These are phyloP conservation scores for Annulohypoxylon bovei DNA, from an alignment of 495 filamentous ascomycete genomes.

Conservation along the genomic window DNA sequence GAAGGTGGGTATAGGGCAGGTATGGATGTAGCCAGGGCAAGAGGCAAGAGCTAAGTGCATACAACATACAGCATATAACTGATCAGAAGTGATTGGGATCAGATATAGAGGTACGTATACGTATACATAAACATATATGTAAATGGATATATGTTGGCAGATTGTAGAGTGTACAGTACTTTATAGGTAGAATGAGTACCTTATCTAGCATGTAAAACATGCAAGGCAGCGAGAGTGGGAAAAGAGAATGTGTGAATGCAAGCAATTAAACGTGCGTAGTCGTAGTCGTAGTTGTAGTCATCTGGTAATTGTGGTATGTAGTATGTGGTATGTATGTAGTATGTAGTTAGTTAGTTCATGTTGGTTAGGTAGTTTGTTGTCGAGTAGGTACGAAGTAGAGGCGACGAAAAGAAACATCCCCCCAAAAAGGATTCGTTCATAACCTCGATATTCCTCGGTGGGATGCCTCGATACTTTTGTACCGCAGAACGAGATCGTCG, in stretches of 20 bases:
- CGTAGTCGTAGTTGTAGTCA: neutral
- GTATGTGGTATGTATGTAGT: too few relatives aligned
- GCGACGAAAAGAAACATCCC: conserved; percentile 16
- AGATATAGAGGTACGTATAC: conserved; percentile 14
- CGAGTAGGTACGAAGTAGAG: too few relatives aligned
- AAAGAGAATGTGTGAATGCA: conserved; percentile 29
- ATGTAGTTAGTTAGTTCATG: too few relatives aligned
- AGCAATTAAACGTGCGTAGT: conserved; percentile 35
- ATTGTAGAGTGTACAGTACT: conserved; percentile 6
- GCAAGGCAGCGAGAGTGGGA: conserved; percentile 31
- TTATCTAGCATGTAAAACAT: conserved; percentile 35
- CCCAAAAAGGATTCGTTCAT: conserved; percentile 24
- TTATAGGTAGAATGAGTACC: conserved; percentile 21
- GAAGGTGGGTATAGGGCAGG: conserved; percentile 26
- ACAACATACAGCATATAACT: neutral
- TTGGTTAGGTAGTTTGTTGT: too few relatives aligned
- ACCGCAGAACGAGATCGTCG: conserved; percentile 41
- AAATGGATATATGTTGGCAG: neutral
- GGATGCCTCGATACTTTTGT: conserved; percentile 44
- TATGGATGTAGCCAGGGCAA: conserved; percentile 13
- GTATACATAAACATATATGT: neutral
- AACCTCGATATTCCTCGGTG: conserved; percentile 19
- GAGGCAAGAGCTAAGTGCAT: neutral
- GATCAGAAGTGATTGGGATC: conserved; percentile 1
- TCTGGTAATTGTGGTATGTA: neutral